Evolutionary conservation across 768 basidiomycete genomes (phyloP).

Genomic region (Kwoniella mangroviensis): DNA sequence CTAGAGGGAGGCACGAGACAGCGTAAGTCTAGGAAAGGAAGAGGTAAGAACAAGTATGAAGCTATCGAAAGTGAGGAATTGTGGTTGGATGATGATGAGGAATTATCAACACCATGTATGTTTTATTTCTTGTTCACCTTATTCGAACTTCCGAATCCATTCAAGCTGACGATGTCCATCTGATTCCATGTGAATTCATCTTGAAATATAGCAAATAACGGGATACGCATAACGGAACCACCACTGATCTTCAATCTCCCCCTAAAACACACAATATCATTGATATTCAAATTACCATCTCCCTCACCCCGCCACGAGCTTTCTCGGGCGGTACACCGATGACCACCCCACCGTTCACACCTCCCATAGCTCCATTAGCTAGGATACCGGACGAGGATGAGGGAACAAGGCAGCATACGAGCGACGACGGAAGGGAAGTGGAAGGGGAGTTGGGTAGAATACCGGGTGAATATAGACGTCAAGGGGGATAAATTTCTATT

Average conservation of each 20-base stretch:
- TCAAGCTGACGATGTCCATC: not conserved
- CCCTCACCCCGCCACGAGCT: slow-evolving; percentile 33
- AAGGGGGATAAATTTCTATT: not conserved
- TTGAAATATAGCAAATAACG: not conserved
- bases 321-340: slow-evolving; percentile 45
- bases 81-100: slow-evolving; percentile 44
- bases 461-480: slow-evolving; percentile 38
- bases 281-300: slow-evolving; percentile 38
- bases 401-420: not conserved
- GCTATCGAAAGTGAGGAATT: slow-evolving; percentile 28
- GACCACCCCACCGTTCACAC: slow-evolving; percentile 19
- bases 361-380: not conserved
- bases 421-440: slow-evolving; percentile 2
- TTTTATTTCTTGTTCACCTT: not conserved
- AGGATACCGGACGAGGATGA: slow-evolving; percentile 8
- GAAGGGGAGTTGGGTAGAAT: slow-evolving; percentile 22
- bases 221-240: slow-evolving; percentile 33
- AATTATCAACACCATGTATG: slow-evolving; percentile 1
- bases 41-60: slow-evolving; percentile 15
- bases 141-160: no score
- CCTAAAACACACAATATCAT: slow-evolving; percentile 31
- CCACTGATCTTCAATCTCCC: slow-evolving; percentile 44
- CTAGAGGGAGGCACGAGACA: slow-evolving; percentile 28
- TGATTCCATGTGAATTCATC: not conserved
- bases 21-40: slow-evolving; percentile 17